Percentiles rank a stretch among this genome's conserved stretches.
Evolutionary conservation across 164 flowering plant species (phyloP).

Genomic region (Saururus chinensis): DNA sequence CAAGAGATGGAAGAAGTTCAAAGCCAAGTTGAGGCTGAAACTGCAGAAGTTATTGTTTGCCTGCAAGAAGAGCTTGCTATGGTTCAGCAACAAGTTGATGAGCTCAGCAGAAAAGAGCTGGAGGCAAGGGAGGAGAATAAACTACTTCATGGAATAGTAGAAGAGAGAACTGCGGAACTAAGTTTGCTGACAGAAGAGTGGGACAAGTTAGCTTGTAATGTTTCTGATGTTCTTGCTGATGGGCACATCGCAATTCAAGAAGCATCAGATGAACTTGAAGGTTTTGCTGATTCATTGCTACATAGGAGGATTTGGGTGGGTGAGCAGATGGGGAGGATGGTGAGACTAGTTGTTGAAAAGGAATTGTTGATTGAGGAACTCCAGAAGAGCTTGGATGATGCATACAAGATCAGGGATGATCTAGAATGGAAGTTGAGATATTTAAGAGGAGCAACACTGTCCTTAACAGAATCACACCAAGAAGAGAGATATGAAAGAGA

Average conservation of each 20-base stretch:
- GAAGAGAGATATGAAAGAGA: slow-evolving; percentile 66
- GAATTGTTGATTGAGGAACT: slow-evolving; percentile 72
- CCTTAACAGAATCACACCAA: slow-evolving; percentile 71
- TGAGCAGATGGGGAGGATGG: slow-evolving; percentile 49
- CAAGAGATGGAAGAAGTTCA: slow-evolving; percentile 78
- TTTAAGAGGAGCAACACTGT: slow-evolving; percentile 75
- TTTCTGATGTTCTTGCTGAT: slow-evolving; percentile 54
- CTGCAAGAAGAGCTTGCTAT: slow-evolving; percentile 73
- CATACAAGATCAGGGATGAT: slow-evolving; percentile 42
- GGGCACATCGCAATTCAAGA: slow-evolving; percentile 53
- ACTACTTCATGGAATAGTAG: slow-evolving; percentile 27
- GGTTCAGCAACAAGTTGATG: slow-evolving; percentile 69
- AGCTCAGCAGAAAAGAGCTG: slow-evolving; percentile 36
- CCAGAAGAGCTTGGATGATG: slow-evolving; percentile 53
- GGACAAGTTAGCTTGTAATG: slow-evolving; percentile 45
- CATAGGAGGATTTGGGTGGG: slow-evolving; percentile 46
- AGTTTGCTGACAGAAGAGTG: slow-evolving; percentile 44
- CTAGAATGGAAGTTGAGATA: slow-evolving; percentile 78
- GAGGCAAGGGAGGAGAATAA: slow-evolving; percentile 43
- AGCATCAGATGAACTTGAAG: slow-evolving; percentile 52
- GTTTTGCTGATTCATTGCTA: slow-evolving; percentile 43
- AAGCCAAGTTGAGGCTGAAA: slow-evolving; percentile 88
- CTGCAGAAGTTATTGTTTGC: slow-evolving; percentile 91
- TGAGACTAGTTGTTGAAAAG: slow-evolving; percentile 46
- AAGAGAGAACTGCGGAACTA: slow-evolving; percentile 43